Percentiles rank a stretch among this genome's conserved stretches.
These are phyloP conservation scores for Mycosarcoma mackinlayi DNA, from an alignment of 1,284 basidiomycete species.

Conservation along the genomic window DNA sequence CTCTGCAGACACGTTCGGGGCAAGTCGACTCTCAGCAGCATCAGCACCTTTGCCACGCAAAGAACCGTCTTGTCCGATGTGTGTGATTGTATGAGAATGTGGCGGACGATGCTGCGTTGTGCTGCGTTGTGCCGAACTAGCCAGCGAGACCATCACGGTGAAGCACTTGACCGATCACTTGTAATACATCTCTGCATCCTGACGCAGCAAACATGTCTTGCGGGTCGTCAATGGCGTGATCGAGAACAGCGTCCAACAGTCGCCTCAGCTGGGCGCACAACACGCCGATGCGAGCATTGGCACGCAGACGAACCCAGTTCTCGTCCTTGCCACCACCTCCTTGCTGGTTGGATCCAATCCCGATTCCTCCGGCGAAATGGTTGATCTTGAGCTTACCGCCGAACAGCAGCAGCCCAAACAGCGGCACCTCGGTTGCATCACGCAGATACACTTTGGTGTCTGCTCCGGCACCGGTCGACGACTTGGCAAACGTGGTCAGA, in stretches of 20 bases:
- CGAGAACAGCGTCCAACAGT: slow-evolving; percentile 35
- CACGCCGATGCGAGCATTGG: slow-evolving; percentile 87
- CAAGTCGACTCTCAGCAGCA: too few species aligned
- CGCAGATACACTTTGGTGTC: slow-evolving; percentile 82
- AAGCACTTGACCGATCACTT: slow-evolving; percentile 33
- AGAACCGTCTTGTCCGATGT: too few species aligned
- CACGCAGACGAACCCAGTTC: slow-evolving; percentile 77
- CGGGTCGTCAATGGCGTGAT: slow-evolving; percentile 33
- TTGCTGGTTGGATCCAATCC: slow-evolving; percentile 59
- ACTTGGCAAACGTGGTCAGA: slow-evolving; percentile 83
- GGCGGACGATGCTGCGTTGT: too few species aligned
- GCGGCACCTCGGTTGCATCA: slow-evolving; percentile 88
- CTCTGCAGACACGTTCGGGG: too few species aligned
- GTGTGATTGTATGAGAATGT: too few species aligned
- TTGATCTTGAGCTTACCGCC: slow-evolving; percentile 83
- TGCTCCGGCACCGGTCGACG: slow-evolving; percentile 72
- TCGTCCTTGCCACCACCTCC: slow-evolving; percentile 50
- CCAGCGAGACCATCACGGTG: slow-evolving; percentile 33
- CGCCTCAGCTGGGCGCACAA: slow-evolving; percentile 85
- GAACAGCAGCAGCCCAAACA: slow-evolving; percentile 85
- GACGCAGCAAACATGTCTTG: slow-evolving; percentile 37
- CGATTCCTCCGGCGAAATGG: slow-evolving; percentile 77
- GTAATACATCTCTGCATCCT: slow-evolving; percentile 32
- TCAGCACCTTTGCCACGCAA: too few species aligned
- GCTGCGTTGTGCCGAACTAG: too few species aligned